Base-by-base conservation (phyloP, 106 monocot species). In the Acorus calamus region DNA sequence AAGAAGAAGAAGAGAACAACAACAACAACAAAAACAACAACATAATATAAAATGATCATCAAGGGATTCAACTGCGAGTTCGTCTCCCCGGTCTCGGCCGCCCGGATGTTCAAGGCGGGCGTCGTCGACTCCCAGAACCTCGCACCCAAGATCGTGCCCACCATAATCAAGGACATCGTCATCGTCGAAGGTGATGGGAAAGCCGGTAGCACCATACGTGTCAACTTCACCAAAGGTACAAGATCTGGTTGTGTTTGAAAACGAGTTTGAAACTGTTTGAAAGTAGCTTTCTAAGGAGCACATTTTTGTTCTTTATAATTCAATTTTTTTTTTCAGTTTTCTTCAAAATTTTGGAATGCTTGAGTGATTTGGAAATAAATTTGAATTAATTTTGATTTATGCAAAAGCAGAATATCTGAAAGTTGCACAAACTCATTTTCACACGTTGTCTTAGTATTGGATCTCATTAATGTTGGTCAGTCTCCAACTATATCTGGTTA, bases 111-210 rank as follows among this genome's bases (percentile, higher is more conserved):
- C 44, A 56, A 57, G 14, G 67, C 57, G 46, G 56, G 56, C 6
- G 46, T 68, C 47, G 8, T 68, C 55, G 47, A 57, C 8, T 2
- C 7, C 4, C 56, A 68, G 45, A 10, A 46, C 44, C 3, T 57
- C 3, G 2, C 56, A 3, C 56, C 67, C 3, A 44, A 47, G 46
- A 9, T 68, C 14, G 2, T 6, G 7, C 57, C 57, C 13, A 46
- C 56, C 14, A 5, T 57, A 28, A 47, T 68, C 12, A 11, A 44
- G 44, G 51, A 47, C 56, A 11, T 46, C 49, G 46, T 44, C 5
- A 10, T 66, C 66, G 46, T 68, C 67, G 46, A 56, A 12, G 67
- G 67, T 4, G 67, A 68, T 47, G 67, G 67, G 3, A 57, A 57
- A 2, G 67, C 57, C 12, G 67, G 67, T 6, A 47, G 47, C 56